Evolutionary conservation across 352 stramenopile genomes (phyloP).

Genomic region (Blastocystis sp.): DNA sequence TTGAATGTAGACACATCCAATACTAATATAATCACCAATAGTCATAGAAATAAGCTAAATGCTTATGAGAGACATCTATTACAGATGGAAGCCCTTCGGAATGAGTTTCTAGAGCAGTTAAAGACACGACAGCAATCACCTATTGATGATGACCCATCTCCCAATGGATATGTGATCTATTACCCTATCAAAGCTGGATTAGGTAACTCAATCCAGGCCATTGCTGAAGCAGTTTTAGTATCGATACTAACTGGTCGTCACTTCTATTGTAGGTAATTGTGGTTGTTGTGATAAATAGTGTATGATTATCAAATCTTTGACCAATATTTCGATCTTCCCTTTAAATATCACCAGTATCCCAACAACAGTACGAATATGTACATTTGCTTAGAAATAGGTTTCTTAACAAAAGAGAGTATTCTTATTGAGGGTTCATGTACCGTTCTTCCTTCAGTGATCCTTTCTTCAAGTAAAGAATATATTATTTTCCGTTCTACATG

Average conservation of each 20-base stretch:
- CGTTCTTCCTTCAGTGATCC: neutral
- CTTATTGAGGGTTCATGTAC: neutral
- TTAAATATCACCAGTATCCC: neutral
- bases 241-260: conserved; percentile 29
- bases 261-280: neutral
- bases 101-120: neutral
- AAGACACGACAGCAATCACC: neutral
- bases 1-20: too few relatives aligned
- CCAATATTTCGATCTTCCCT: conserved; percentile 34
- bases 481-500: conserved; percentile 25
- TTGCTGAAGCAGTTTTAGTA: conserved; percentile 23
- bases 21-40: too few relatives aligned
- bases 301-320: conserved; percentile 4
- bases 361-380: neutral
- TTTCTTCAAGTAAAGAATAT: neutral
- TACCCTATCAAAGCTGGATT: conserved; percentile 32
- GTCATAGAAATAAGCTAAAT: neutral
- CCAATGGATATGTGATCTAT: conserved; percentile 8
- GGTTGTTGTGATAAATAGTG: neutral
- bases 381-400: neutral
- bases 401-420: neutral
- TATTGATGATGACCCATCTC: neutral
- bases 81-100: neutral
- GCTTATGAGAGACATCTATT: neutral
- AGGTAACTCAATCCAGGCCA: neutral